Conservation (phyloP, 345 rosid species). For the Moringa oleifera region DNA sequence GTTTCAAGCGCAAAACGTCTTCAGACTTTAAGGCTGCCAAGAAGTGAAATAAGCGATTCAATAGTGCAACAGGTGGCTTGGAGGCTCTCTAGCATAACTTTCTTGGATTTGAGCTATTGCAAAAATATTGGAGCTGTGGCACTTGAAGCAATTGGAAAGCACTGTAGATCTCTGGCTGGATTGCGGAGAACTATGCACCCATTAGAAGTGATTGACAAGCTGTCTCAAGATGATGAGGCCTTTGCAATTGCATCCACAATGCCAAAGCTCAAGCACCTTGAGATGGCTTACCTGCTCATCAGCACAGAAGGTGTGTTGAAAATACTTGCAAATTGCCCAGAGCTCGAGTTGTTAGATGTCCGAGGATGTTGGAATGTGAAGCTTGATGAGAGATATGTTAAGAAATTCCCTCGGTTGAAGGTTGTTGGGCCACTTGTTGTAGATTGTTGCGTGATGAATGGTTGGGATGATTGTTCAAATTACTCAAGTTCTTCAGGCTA, state of each 20-base stretch:
- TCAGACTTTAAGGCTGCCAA: conserved; percentile 22
- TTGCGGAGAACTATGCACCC: conserved; percentile 27
- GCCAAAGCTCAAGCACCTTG: conserved; percentile 34
- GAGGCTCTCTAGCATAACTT: conserved; percentile 20
- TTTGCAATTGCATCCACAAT: conserved; percentile 28
- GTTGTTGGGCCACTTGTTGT: conserved; percentile 23
- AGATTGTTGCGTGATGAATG: conserved; percentile 20
- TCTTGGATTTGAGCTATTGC: conserved; percentile 29
- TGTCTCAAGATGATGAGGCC: conserved; percentile 27
- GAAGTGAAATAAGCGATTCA: conserved; percentile 22
- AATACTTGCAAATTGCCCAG: conserved; percentile 18
- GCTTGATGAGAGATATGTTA: conserved; percentile 16
- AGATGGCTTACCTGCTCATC: conserved; percentile 22
- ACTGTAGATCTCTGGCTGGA: conserved; percentile 20
- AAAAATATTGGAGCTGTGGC: conserved; percentile 18
- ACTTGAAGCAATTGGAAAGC: conserved; percentile 24
- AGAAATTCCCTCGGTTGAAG: conserved; percentile 19
- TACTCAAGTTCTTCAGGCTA: conserved; percentile 25
- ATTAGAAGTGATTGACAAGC: conserved; percentile 15
- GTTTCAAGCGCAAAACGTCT: conserved; percentile 24
- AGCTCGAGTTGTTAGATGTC: conserved; percentile 21
- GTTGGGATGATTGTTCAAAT: conserved; percentile 25
- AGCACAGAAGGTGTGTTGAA: conserved; percentile 23
- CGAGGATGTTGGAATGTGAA: conserved; percentile 27
- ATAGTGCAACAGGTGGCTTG: conserved; percentile 23